Conservation (phyloP, 805 yeast genomes). For the Candida anglica region DNA sequence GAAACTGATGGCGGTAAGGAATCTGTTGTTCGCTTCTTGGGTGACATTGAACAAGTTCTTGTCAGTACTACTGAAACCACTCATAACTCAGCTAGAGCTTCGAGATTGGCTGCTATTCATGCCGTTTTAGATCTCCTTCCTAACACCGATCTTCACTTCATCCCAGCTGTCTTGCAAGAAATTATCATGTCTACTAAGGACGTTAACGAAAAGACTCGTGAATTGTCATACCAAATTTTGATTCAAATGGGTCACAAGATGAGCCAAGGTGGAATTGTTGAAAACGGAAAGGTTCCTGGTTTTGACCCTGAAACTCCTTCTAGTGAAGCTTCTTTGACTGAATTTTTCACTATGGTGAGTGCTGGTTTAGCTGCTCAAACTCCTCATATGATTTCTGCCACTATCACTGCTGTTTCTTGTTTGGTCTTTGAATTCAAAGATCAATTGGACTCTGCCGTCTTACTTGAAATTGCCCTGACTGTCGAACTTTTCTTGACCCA, state of each 20-base stretch:
- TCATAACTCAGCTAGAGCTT: conserved; percentile 72
- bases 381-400: conserved; percentile 95
- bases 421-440: conserved; percentile 81
- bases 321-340: conserved; percentile 65
- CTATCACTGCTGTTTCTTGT: conserved; percentile 83
- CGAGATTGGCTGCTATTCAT: conserved; percentile 69
- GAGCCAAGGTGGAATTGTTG: conserved; percentile 64
- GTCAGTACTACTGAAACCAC: conserved; percentile 54
- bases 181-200: conserved; percentile 88
- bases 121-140: conserved; percentile 64
- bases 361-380: conserved; percentile 95
- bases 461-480: conserved; percentile 77
- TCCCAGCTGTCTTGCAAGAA: conserved; percentile 82
- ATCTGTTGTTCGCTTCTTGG: conserved; percentile 49
- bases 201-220: conserved; percentile 87
- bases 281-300: conserved; percentile 62
- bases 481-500: conserved; percentile 88
- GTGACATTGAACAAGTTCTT: conserved; percentile 58
- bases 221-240: conserved; percentile 68
- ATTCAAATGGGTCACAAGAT: conserved; percentile 78
- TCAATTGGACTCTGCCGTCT: conserved; percentile 52
- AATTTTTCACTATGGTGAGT: conserved; percentile 86
- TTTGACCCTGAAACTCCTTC: conserved; percentile 61
- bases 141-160: conserved; percentile 59
- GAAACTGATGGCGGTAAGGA: conserved; percentile 64